Conservation (phyloP, 2,329 filamentous ascomycete species). For the Thelonectria rubi region DNA sequence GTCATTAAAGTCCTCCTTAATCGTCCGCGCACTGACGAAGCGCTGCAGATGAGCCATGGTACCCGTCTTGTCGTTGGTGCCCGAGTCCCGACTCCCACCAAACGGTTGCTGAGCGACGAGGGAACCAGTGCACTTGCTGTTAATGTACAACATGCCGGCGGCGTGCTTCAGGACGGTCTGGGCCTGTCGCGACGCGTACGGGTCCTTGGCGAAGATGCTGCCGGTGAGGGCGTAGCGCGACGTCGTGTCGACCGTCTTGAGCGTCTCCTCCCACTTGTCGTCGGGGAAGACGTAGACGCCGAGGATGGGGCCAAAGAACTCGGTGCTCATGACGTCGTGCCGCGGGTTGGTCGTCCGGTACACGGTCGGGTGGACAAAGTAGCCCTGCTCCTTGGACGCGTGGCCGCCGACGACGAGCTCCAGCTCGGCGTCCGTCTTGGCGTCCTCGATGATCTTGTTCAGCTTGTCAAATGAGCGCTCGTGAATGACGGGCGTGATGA, state of each 20-base stretch:
- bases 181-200: conserved; percentile 67
- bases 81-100: conserved; percentile 69
- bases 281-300: conserved; percentile 59
- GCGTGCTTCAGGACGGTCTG: conserved; percentile 72
- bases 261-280: conserved; percentile 32
- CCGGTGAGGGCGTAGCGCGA: conserved; percentile 63
- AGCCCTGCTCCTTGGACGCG: conserved; percentile 54
- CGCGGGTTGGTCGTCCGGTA: conserved; percentile 53
- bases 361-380: conserved; percentile 57
- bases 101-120: conserved; percentile 75
- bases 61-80: conserved; percentile 75
- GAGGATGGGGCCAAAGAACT: conserved; percentile 60
- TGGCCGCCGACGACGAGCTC: conserved; percentile 56
- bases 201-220: conserved; percentile 73
- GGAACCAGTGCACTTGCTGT: conserved; percentile 70
- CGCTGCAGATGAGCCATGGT: conserved; percentile 65
- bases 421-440: conserved; percentile 53
- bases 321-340: conserved; percentile 56
- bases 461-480: conserved; percentile 52
- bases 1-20: conserved; percentile 72
- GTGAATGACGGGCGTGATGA: conserved; percentile 61
- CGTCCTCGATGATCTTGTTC: conserved; percentile 54
- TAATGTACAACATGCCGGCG: conserved; percentile 73
- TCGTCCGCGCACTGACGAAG: conserved; percentile 68
- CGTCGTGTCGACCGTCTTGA: conserved; percentile 29